phyloP scores from a whole-genome alignment of 169 alveolate genomes.

The Plasmodium malariae region DNA sequence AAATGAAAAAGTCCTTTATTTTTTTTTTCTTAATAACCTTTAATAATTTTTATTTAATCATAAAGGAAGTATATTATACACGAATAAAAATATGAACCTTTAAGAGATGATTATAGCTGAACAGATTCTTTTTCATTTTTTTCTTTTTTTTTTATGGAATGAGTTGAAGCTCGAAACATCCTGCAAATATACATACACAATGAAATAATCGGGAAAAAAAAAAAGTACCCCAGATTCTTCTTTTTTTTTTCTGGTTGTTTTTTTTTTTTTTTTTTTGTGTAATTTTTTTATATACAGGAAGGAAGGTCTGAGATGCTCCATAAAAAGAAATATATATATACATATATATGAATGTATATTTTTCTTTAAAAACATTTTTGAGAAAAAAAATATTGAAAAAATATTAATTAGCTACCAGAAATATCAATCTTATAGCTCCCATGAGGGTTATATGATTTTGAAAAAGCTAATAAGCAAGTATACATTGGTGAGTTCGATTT shows the following conservation, averaged over 20 bases:
- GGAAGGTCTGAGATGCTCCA: constrained; percentile 81
- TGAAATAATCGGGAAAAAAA: constrained; percentile 7
- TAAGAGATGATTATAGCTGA: no score
- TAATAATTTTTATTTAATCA: no score
- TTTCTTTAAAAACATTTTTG: constrained; percentile 66
- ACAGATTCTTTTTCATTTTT: neutral
- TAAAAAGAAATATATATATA: constrained; percentile 16
- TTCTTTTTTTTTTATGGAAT: constrained; percentile 27
- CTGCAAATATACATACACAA: constrained; percentile 79
- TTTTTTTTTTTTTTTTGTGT: constrained; percentile 39
- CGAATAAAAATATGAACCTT: no score
- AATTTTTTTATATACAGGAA: constrained; percentile 74
- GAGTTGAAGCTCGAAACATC: constrained; percentile 79
- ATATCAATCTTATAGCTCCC: constrained; percentile 40
- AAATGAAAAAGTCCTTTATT: neutral
- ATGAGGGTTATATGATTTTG: constrained; percentile 37
- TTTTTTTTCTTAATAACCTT: no score
- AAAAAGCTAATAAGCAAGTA: constrained; percentile 79
- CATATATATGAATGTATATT: neutral
- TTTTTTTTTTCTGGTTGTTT: constrained; percentile 17
- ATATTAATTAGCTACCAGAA: constrained; percentile 78
- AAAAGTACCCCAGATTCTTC: neutral
- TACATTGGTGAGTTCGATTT: constrained; percentile 78
- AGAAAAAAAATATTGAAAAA: constrained; percentile 73
- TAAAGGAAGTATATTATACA: no score